A percentile compares a stretch with the other conserved stretches of the same genome.
These are phyloP conservation scores for Arthrobotrys sphaeroides DNA, from an alignment of 2,329 filamentous ascomycete genomes.

Conservation along the genomic window DNA sequence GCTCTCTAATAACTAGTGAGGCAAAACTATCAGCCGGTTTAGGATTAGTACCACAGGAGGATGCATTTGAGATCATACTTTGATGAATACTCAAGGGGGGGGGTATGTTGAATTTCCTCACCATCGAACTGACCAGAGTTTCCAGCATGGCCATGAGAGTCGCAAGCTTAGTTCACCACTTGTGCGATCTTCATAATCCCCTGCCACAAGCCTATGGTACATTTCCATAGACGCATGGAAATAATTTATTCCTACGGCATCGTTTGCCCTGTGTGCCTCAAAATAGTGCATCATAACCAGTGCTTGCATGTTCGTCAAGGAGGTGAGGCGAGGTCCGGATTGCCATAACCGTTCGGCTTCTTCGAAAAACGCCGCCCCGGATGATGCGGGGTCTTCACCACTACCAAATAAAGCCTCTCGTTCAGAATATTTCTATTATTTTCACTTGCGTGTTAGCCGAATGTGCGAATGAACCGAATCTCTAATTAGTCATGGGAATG, in stretches of 20 bases:
- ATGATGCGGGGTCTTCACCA: background rate
- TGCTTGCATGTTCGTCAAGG: conserved; percentile 36
- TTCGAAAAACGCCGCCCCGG: conserved; percentile 34
- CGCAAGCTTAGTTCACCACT: background rate
- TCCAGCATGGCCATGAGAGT: conserved; percentile 42
- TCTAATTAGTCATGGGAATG: background rate
- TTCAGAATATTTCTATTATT: conserved; percentile 28
- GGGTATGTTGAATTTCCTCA: background rate
- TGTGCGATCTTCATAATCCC: background rate
- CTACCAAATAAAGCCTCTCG: conserved; percentile 23
- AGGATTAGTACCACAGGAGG: conserved; percentile 10
- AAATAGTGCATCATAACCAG: conserved; percentile 48
- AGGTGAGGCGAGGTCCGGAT: background rate
- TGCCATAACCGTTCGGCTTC: conserved; percentile 33
- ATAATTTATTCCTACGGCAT: conserved; percentile 25
- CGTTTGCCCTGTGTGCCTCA: conserved; percentile 26
- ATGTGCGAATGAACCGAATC: background rate
- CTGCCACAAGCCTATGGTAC: conserved; percentile 17
- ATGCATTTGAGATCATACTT: background rate
- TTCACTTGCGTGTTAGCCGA: background rate
- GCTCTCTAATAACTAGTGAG: conserved; percentile 29
- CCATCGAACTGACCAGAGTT: conserved; percentile 37
- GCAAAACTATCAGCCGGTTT: conserved; percentile 23
- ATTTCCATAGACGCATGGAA: conserved; percentile 13
- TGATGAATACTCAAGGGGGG: background rate